Conservation (phyloP, 164 flowering plant species). For the Kingdonia uniflora region DNA sequence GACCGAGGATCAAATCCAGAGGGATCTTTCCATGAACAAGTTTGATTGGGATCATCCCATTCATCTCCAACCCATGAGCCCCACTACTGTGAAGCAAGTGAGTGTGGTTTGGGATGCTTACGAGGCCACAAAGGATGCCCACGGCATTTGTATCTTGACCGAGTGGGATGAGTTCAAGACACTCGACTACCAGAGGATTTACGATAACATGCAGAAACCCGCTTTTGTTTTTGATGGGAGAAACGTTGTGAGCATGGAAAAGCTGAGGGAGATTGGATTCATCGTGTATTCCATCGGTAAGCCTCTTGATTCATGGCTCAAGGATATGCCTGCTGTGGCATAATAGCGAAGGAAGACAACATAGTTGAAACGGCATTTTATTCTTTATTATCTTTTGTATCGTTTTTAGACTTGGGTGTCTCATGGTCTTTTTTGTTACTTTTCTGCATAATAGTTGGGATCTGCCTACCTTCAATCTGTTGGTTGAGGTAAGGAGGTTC, state of each 20-base stretch:
- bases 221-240: constrained; percentile 71
- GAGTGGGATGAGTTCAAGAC: constrained; percentile 80
- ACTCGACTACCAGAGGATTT: constrained; percentile 53
- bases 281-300: constrained; percentile 68
- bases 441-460: too few species aligned
- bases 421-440: too few species aligned
- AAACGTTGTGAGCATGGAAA: constrained; percentile 34
- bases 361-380: too few species aligned
- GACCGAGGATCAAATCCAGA: constrained; percentile 55
- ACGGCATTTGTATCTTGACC: constrained; percentile 58
- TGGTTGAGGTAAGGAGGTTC: too few species aligned
- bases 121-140: constrained; percentile 55
- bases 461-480: too few species aligned
- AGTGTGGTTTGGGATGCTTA: constrained; percentile 51
- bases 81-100: constrained; percentile 38
- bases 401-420: too few species aligned
- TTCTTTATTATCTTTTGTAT: too few species aligned
- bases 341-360: constrained; percentile 7
- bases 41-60: constrained; percentile 74
- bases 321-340: constrained; percentile 55
- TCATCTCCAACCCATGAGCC: constrained; percentile 51
- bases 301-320: constrained; percentile 67
- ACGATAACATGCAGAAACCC: constrained; percentile 59
- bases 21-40: constrained; percentile 53
- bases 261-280: constrained; percentile 64